Conservation (phyloP, 2,329 filamentous ascomycete genomes). For the Xylaria sp. region DNA sequence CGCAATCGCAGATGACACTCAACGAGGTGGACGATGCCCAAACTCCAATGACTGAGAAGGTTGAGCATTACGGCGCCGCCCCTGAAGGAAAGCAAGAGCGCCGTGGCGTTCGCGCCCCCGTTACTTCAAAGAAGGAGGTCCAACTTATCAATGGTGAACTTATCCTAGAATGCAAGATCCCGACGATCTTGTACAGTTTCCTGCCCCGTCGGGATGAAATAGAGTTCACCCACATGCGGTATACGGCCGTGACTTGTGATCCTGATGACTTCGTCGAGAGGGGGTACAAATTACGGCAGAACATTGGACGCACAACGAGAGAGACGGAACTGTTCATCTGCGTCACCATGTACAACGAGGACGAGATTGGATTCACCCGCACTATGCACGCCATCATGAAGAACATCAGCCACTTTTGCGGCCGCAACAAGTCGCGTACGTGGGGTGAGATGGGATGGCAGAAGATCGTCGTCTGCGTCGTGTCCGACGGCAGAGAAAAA, state of each 20-base stretch:
- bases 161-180: slow-evolving; percentile 98
- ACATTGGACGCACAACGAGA: slow-evolving; percentile 88
- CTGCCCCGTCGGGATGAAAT: slow-evolving; percentile 90
- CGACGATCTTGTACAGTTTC: slow-evolving; percentile 97
- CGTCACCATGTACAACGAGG: slow-evolving; percentile 99
- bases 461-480: slow-evolving; percentile 98
- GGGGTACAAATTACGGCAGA: slow-evolving; percentile 91
- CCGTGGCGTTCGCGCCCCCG: slow-evolving; percentile 84
- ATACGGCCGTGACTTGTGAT: slow-evolving; percentile 94
- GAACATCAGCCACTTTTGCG: slow-evolving; percentile 99
- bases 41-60: slow-evolving; percentile 63
- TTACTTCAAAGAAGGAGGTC: slow-evolving; percentile 94
- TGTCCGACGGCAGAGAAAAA: slow-evolving; percentile 89
- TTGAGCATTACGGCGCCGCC: slow-evolving; percentile 86
- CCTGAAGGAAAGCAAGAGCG: slow-evolving; percentile 88
- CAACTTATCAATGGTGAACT: slow-evolving; percentile 97
- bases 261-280: slow-evolving; percentile 87
- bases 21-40: slow-evolving; percentile 57
- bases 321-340: slow-evolving; percentile 97
- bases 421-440: slow-evolving; percentile 90
- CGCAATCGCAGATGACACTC: slow-evolving; percentile 64
- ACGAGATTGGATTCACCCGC: slow-evolving; percentile 93
- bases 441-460: slow-evolving; percentile 99
- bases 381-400: slow-evolving; percentile 98
- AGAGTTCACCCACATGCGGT: slow-evolving; percentile 97